Evolutionary conservation across 2,329 filamentous ascomycete genomes (phyloP).

Genomic region (Rhynchosporium secalis): DNA sequence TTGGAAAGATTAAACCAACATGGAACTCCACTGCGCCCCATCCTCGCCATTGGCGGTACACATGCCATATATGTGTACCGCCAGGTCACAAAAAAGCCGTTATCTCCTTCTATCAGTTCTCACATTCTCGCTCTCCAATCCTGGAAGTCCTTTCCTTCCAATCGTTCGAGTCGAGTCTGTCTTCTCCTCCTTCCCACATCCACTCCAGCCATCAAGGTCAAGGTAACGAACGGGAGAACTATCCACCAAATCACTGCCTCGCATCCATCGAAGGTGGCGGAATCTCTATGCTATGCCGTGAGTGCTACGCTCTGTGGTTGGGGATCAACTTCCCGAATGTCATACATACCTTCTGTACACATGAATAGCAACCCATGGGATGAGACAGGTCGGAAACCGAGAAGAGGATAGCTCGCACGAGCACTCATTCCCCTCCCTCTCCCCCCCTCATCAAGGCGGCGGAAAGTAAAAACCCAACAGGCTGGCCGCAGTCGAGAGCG

Average conservation of each 20-base stretch:
- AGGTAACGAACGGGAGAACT: background rate
- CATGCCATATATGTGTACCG: background rate
- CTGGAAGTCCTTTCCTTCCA: background rate
- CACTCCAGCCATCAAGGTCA: background rate
- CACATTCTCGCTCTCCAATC: background rate
- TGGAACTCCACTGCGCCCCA: background rate
- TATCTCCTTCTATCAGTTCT: constrained; percentile 5
- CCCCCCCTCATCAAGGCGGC: too few species aligned
- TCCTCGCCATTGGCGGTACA: background rate
- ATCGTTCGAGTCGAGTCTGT: background rate
- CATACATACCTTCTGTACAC: background rate
- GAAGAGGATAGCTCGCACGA: background rate
- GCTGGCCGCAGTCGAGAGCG: background rate
- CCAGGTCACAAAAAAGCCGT: background rate
- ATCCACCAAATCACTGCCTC: too few species aligned
- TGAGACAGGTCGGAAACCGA: background rate
- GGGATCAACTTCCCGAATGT: too few species aligned
- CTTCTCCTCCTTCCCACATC: background rate
- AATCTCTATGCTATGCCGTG: too few species aligned
- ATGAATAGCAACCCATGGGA: too few species aligned
- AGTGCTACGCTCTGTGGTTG: too few species aligned
- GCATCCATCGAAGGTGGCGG: too few species aligned
- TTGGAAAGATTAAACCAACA: background rate
- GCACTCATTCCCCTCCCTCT: background rate
- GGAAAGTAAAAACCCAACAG: background rate